Percentiles rank a stretch among this genome's conserved stretches.
phyloP scores from a whole-genome alignment of 179 eudicot genomes.

The Silene noctiflora region DNA sequence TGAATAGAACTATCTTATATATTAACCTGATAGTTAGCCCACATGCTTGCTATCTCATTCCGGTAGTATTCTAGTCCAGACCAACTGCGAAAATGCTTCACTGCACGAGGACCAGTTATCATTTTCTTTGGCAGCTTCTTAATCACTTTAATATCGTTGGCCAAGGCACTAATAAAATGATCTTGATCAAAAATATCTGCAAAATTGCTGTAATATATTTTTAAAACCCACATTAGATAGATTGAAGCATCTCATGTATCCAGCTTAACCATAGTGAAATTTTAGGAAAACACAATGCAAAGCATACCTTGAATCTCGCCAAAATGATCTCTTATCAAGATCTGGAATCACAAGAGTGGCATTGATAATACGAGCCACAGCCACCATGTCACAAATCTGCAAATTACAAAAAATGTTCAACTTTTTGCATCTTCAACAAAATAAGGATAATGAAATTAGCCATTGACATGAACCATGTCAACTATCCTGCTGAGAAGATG shows the following conservation, averaged over 20 bases:
- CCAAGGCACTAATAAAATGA: conserved; percentile 72
- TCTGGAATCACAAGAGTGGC: conserved; percentile 96
- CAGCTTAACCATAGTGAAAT: conserved; percentile 9
- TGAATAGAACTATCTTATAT: conserved; percentile 6
- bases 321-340: conserved; percentile 93
- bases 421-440: not conserved
- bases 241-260: not conserved
- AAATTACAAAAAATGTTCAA: conserved; percentile 19
- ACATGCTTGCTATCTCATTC: conserved; percentile 78
- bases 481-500: not conserved
- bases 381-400: conserved; percentile 99
- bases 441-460: not conserved
- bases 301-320: conserved; percentile 86
- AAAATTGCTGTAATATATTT: conserved; percentile 69
- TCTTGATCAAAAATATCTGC: conserved; percentile 88
- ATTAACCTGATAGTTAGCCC: conserved; percentile 64
- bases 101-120: conserved; percentile 57
- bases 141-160: conserved; percentile 66
- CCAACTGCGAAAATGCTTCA: conserved; percentile 92
- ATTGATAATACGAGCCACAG: conserved; percentile 84
- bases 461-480: not conserved
- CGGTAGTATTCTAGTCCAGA: conserved; percentile 78
- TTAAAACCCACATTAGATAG: conserved; percentile 11
- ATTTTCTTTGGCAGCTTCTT: conserved; percentile 67
- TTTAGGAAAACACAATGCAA: not conserved